Evolutionary conservation across 2,329 filamentous ascomycete species (phyloP), one percentile per base, ranked within the genome.

Genomic region (Pezicula neosporulosa): DNA sequence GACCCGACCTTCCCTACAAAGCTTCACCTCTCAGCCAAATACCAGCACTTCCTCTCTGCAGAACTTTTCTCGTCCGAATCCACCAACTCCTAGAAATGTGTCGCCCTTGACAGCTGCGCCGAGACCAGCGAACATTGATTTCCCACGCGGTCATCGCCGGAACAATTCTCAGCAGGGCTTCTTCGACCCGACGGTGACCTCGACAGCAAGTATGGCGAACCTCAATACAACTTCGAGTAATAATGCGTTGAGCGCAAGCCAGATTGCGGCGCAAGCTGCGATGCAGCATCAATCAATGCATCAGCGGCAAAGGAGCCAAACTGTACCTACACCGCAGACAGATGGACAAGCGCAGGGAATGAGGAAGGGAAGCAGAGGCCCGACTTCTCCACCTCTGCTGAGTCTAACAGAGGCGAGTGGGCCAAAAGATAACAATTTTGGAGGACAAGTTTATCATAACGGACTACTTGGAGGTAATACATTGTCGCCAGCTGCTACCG

Each of bases 231-330:
- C 5, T 30, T 12, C 39, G 9, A 69, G 68, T 67, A 64, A 66
- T 67, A 64, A 66, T 6, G 66, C 66, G 33, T 62, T 83, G 68
- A 69, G 71, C 70, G 83, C 87, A n/a, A 90, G 87, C 68, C 86
- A 90, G 67, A 90, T 91, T 57, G 89, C 89, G 37, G 88, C 88
- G 16, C 88, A 91, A 69, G 84, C 88, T 9, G 89, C 89, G 63
- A 83, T 89, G 72, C 81, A 81, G 33, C 80, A 85, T 62, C 77
- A 81, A 62, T 73, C 75, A 41, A 68, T 71, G 13, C 65, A 67
- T 51, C 61, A 58, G 43, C 77, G 89, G 18, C 87, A 90, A 66
- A 81, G 88, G 48, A 91, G 87, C 13, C 85, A 89, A 66, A 90
- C 88, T 0, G 82, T 88, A 8, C 84, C 88, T 6, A 77, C 81